Percentiles rank a stretch among this genome's conserved stretches.
Conservation (phyloP, 2,329 filamentous ascomycete genomes). For the Periglandula ipomoeae region DNA sequence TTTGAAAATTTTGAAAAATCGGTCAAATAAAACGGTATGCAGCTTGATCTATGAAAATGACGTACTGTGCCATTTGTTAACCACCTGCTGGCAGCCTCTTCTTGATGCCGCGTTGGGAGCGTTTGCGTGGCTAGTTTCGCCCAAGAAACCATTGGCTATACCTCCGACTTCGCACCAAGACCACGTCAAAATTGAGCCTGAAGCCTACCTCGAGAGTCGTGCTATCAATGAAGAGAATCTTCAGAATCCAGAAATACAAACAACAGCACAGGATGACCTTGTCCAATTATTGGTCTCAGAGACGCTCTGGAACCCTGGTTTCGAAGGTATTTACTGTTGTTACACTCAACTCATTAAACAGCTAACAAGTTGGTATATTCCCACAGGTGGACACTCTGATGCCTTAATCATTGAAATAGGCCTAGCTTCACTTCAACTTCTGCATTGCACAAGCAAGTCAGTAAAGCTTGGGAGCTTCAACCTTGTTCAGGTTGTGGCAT, state of each 20-base stretch:
- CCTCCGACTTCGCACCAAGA: not conserved
- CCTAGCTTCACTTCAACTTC: constrained; percentile 18
- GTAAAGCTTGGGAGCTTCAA: constrained; percentile 9
- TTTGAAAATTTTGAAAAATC: not conserved
- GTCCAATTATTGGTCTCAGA: not conserved
- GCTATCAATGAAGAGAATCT: not conserved
- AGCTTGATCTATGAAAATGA: not conserved
- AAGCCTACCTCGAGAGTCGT: not conserved
- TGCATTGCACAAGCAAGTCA: constrained; percentile 11
- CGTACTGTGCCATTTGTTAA: not conserved
- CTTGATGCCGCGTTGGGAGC: constrained; percentile 6
- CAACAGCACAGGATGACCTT: not conserved
- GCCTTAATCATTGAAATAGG: constrained; percentile 15
- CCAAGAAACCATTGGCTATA: not conserved
- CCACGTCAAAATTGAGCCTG: not conserved
- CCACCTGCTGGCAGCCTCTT: constrained; percentile 4
- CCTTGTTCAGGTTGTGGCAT: constrained; percentile 23
- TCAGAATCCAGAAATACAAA: not conserved
- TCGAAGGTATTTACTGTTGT: too few relatives aligned
- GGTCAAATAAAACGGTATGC: not conserved
- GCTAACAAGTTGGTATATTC: not conserved
- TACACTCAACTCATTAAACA: too few relatives aligned
- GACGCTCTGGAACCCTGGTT: not conserved
- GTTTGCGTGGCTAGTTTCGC: not conserved
- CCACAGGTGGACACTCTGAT: not conserved